A percentile compares a stretch with the other conserved stretches of the same genome.
These are phyloP conservation scores for Wickerhamomyces subpelliculosus DNA, from an alignment of 805 yeast species.

Conservation along the genomic window DNA sequence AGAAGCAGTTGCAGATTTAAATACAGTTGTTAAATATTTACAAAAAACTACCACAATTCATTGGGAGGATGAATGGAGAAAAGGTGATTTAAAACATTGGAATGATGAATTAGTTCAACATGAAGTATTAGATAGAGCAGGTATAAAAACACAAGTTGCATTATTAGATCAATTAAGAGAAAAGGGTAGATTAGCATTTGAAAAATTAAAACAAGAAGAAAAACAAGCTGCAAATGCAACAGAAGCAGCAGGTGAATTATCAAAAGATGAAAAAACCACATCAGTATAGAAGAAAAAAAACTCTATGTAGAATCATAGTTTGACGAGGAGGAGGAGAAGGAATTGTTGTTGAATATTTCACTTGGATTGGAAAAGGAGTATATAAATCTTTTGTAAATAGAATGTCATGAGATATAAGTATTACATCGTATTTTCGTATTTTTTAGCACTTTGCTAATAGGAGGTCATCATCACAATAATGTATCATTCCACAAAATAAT, in stretches of 20 bases:
- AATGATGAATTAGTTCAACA: slow-evolving; percentile 50
- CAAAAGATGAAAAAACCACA: not conserved
- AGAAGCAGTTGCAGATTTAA: slow-evolving; percentile 84
- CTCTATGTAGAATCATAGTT: too few species aligned
- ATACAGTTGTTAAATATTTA: slow-evolving; percentile 60
- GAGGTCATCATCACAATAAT: too few species aligned
- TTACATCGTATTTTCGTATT: too few species aligned
- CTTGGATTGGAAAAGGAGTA: too few species aligned
- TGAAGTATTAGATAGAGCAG: slow-evolving; percentile 43
- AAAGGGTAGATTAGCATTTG: slow-evolving; percentile 7
- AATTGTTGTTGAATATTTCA: too few species aligned
- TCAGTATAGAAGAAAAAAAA: not conserved
- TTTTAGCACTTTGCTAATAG: too few species aligned
- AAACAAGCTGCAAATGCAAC: not conserved
- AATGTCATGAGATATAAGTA: too few species aligned
- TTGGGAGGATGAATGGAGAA: slow-evolving; percentile 88
- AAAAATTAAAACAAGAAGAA: slow-evolving; percentile 11
- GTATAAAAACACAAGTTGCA: slow-evolving; percentile 60
- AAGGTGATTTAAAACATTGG: slow-evolving; percentile 79
- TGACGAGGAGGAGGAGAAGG: too few species aligned
- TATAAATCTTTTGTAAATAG: too few species aligned
- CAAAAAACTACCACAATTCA: slow-evolving; percentile 36
- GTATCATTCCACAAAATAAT: too few species aligned
- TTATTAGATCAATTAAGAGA: slow-evolving; percentile 50
- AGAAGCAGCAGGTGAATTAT: not conserved